These are phyloP conservation scores for Xerocomus alliaceus DNA, from an alignment of 1,284 basidiomycete species.

Conservation along the genomic window DNA sequence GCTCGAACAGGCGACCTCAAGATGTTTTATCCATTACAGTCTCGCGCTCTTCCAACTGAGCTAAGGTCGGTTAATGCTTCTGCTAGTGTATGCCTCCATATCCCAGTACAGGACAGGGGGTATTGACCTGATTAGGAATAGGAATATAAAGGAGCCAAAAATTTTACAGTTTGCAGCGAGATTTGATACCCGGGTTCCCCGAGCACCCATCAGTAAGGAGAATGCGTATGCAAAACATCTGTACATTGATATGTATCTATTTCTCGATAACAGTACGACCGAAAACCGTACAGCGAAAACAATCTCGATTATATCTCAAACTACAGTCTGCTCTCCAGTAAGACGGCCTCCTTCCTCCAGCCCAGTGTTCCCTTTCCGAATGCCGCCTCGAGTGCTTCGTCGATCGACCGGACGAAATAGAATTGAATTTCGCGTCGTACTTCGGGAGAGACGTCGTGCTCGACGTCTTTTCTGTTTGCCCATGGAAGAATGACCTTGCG, in stretches of 20 bases:
- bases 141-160: no score
- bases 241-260: neutral
- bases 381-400: conserved; percentile 81
- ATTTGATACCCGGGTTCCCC: neutral
- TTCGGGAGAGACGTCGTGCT: conserved; percentile 79
- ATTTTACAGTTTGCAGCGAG: no score
- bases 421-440: conserved; percentile 78
- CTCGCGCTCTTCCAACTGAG: conserved; percentile 49
- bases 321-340: conserved; percentile 64
- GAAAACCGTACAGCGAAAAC: neutral
- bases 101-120: no score
- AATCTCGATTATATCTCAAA: neutral
- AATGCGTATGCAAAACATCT: neutral
- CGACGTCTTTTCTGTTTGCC: conserved; percentile 85
- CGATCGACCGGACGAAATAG: conserved; percentile 78
- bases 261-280: neutral
- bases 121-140: no score
- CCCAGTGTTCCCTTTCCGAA: conserved; percentile 71
- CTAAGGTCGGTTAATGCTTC: conserved; percentile 46
- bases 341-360: conserved; percentile 59
- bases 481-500: conserved; percentile 83
- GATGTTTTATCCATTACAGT: conserved; percentile 47
- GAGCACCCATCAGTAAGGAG: neutral
- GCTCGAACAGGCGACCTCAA: conserved; percentile 65
- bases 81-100: no score